Percentiles rank a stretch among this genome's conserved stretches.
Evolutionary conservation across 2,329 filamentous ascomycete species (phyloP).

Genomic region (Phyllosticta paracitricarpa): DNA sequence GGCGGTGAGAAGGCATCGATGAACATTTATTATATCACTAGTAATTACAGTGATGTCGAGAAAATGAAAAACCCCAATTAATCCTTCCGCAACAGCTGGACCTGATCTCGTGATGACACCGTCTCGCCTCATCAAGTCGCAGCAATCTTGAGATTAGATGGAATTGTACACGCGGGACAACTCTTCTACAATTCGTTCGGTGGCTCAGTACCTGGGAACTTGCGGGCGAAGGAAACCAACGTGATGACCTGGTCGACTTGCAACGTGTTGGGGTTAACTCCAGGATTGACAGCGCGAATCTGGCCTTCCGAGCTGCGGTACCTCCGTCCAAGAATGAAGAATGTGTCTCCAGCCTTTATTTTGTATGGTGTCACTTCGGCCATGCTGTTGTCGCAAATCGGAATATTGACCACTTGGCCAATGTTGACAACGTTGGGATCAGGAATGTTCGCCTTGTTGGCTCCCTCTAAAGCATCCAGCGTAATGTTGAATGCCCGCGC

Average conservation of each 20-base stretch:
- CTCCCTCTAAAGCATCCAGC: slow-evolving; percentile 13
- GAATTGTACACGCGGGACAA: neutral
- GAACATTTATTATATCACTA: neutral
- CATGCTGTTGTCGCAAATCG: slow-evolving; percentile 15
- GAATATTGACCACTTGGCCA: slow-evolving; percentile 18
- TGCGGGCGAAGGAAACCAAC: neutral
- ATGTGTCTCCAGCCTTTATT: slow-evolving; percentile 17
- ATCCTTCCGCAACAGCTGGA: neutral
- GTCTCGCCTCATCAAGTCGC: neutral
- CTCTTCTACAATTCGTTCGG: neutral
- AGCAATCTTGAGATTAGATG: neutral
- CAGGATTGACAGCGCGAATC: slow-evolving; percentile 17
- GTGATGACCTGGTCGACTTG: slow-evolving; percentile 9
- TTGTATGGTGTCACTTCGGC: slow-evolving; percentile 16
- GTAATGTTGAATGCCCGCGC: slow-evolving; percentile 19
- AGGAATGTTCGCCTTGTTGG: slow-evolving; percentile 16
- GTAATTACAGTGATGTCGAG: neutral
- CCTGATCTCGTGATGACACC: neutral
- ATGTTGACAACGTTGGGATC: slow-evolving; percentile 14
- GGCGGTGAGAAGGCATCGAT: neutral
- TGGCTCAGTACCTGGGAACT: neutral
- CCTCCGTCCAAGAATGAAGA: slow-evolving; percentile 14
- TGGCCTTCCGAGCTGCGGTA: slow-evolving; percentile 16
- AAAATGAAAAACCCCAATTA: neutral
- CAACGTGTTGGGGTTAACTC: slow-evolving; percentile 13